These are phyloP conservation scores for Calocybe cyanea DNA, from an alignment of 768 basidiomycete genomes.

Conservation along the genomic window DNA sequence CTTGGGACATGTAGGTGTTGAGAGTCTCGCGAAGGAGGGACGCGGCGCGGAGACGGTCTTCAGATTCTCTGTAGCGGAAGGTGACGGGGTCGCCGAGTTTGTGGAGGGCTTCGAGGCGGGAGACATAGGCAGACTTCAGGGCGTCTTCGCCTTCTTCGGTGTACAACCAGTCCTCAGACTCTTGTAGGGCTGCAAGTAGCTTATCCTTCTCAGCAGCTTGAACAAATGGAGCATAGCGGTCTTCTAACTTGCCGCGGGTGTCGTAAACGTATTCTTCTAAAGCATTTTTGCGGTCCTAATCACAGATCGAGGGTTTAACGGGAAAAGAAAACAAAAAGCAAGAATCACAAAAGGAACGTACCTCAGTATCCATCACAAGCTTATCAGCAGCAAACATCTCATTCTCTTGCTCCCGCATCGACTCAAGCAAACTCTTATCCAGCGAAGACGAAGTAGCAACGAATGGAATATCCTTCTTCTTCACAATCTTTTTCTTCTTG, in stretches of 20 bases:
- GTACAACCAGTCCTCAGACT: constrained; percentile 97
- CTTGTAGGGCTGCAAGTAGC: constrained; percentile 64
- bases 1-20: constrained; percentile 84
- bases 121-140: constrained; percentile 90
- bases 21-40: constrained; percentile 81
- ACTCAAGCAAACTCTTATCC: constrained; percentile 61
- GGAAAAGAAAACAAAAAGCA: background rate
- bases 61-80: constrained; percentile 76
- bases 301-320: background rate
- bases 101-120: constrained; percentile 80
- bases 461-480: constrained; percentile 81
- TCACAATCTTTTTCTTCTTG: constrained; percentile 84
- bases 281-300: constrained; percentile 93
- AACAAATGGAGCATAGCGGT: constrained; percentile 75
- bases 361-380: constrained; percentile 97
- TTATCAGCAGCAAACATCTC: constrained; percentile 91
- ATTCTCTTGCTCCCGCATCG: constrained; percentile 75
- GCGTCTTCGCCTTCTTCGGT: constrained; percentile 96
- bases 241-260: constrained; percentile 88
- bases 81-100: constrained; percentile 83
- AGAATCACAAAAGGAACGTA: constrained; percentile 30
- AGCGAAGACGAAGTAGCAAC: constrained; percentile 61
- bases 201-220: constrained; percentile 73
- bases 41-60: constrained; percentile 73
- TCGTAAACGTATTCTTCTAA: constrained; percentile 99